phyloP scores from a whole-genome alignment of 495 filamentous ascomycete species.

The Terfezia boudieri region DNA sequence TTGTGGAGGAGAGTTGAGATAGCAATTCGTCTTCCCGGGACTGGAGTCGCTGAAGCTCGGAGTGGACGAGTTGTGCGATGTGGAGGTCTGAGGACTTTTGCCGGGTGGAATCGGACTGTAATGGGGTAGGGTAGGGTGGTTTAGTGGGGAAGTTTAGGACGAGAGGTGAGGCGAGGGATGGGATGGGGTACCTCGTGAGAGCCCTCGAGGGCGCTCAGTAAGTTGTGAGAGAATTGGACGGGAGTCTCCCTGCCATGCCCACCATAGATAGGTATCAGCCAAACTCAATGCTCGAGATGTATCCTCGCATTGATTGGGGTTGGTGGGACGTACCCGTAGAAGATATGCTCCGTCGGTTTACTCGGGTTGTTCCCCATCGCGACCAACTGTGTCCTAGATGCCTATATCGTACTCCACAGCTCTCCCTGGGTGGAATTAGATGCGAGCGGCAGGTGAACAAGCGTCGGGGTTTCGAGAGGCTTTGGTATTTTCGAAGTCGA shows the following conservation, averaged over 20 bases:
- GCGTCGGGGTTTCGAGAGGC: neutral
- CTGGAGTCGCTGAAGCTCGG: conserved; percentile 59
- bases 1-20: conserved; percentile 37
- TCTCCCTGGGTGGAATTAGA: no score
- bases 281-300: no score
- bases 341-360: neutral
- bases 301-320: neutral
- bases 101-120: conserved; percentile 58
- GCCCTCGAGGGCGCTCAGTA: conserved; percentile 59
- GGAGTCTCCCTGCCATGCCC: conserved; percentile 40
- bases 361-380: neutral
- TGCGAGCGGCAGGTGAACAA: no score
- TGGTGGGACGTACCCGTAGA: neutral
- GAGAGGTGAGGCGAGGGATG: neutral
- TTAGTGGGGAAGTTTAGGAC: neutral
- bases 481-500: no score
- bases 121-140: neutral
- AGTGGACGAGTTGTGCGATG: conserved; percentile 66
- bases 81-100: conserved; percentile 62
- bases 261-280: no score
- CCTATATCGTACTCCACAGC: no score
- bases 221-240: conserved; percentile 63
- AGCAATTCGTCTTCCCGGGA: conserved; percentile 33
- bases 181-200: conserved; percentile 51
- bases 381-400: neutral